These are phyloP conservation scores for Xanthoceras sorbifolium DNA, from an alignment of 345 rosid species.

Conservation along the genomic window DNA sequence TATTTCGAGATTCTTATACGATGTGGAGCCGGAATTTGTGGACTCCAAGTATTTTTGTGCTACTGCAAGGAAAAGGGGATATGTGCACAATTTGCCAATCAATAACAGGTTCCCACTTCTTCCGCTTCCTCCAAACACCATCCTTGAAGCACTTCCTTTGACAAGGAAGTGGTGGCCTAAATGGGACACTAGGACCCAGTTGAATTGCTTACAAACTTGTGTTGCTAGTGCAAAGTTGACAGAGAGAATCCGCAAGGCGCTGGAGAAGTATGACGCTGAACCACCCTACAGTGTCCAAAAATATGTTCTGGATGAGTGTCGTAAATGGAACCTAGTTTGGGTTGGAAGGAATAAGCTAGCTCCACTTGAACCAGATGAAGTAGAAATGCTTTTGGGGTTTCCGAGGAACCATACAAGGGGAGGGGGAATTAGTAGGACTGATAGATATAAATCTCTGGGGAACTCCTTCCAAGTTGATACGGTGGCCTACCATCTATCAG, in stretches of 20 bases:
- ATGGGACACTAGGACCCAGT: slow-evolving; percentile 77
- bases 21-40: slow-evolving; percentile 80
- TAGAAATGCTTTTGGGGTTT: slow-evolving; percentile 85
- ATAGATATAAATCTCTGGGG: slow-evolving; percentile 82
- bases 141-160: slow-evolving; percentile 74
- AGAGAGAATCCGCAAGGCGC: slow-evolving; percentile 63
- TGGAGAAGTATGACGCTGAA: slow-evolving; percentile 52
- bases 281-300: slow-evolving; percentile 56
- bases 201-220: slow-evolving; percentile 80
- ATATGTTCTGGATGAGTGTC: slow-evolving; percentile 64
- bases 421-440: slow-evolving; percentile 87
- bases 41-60: slow-evolving; percentile 85
- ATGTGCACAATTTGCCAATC: slow-evolving; percentile 82
- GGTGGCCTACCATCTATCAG: slow-evolving; percentile 87
- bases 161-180: slow-evolving; percentile 87
- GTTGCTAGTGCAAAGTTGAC: slow-evolving; percentile 70
- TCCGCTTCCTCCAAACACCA: slow-evolving; percentile 69
- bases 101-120: slow-evolving; percentile 59
- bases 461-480: slow-evolving; percentile 98
- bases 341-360: slow-evolving; percentile 88
- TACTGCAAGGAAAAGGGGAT: slow-evolving; percentile 89
- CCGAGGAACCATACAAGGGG: slow-evolving; percentile 94
- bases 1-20: slow-evolving; percentile 66
- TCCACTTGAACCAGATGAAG: slow-evolving; percentile 88
- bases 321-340: slow-evolving; percentile 94